Base-by-base conservation (phyloP, 805 yeast species). In the Teunomyces gatunensis region DNA sequence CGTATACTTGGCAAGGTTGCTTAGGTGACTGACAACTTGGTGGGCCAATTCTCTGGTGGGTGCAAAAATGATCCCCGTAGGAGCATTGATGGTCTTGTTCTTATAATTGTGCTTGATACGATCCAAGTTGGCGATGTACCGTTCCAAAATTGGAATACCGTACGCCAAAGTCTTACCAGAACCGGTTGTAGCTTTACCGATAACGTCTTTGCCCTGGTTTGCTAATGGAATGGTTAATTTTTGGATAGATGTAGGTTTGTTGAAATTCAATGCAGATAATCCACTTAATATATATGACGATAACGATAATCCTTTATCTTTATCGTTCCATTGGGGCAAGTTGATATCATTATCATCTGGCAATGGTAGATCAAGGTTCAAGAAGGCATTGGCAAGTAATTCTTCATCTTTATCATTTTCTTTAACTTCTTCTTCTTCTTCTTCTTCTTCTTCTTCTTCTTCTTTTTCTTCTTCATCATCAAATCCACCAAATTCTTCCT, bases 31-130 rank as follows among this genome's bases (percentile, higher is more conserved):
- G 35, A 84, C 82, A 43, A 94, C 97, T 69, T 94, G 99, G 54
- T 87, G 92, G 0, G 96, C 98, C 58, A 94, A 77, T 65, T 94
- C 99, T 74, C 99, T 80, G 0, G 99, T 94, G 28, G 99, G 99
- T 0, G 96, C 86, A 60, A 94, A 87, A 25, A 94, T 79, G 10
- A 94, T 71, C 4, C 90, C 98, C 4, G 82, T 70, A 3, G 96
- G 91, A 18, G 75, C 59, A 13, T 58, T 62, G 3, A 56, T 49
- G 1, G 52, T 54, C 18, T 59, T 63, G 3, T 60, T 56, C 6
- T 54, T 42, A 4, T 42, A 44, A 30, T 55, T 54, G 10, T 50
- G 46, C 44, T 57, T 52, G 33, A 57, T 49, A 21, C 46, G 43
- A 4, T 49, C 51, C 28, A 57, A 44, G 7, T 65, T 63, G 12